These are phyloP conservation scores for Golubevia sp. DNA, from an alignment of 1,284 basidiomycete species.

Conservation along the genomic window DNA sequence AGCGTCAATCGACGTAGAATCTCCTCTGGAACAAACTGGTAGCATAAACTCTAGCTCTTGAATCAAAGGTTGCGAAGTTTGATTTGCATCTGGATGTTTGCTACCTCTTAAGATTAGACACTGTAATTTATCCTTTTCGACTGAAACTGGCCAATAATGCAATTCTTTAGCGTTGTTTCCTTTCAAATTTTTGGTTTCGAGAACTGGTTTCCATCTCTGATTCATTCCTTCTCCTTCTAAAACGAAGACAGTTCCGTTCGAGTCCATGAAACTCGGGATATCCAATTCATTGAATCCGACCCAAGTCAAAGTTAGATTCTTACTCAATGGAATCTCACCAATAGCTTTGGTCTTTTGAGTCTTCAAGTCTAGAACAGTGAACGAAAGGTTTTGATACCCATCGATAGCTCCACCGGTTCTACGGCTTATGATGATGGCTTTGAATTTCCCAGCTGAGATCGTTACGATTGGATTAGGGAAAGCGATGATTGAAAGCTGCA, in stretches of 20 bases:
- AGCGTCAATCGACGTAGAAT: too few relatives aligned
- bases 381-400: constrained; percentile 41
- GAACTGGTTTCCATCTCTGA: constrained; percentile 49
- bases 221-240: constrained; percentile 19
- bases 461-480: constrained; percentile 44
- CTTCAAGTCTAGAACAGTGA: constrained; percentile 45
- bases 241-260: too few relatives aligned
- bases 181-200: constrained; percentile 35
- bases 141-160: too few relatives aligned
- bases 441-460: constrained; percentile 32
- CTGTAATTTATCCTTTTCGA: constrained; percentile 9
- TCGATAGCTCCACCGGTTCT: constrained; percentile 17
- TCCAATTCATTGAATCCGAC: constrained; percentile 51
- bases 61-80: constrained; percentile 26
- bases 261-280: constrained; percentile 30
- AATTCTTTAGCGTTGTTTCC: too few relatives aligned
- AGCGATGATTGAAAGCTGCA: constrained; percentile 56
- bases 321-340: constrained; percentile 29
- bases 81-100: constrained; percentile 12
- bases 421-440: constrained; percentile 38
- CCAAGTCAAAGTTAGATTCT: constrained; percentile 39
- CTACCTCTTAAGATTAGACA: constrained; percentile 35
- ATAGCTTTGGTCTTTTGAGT: constrained; percentile 36
- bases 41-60: constrained; percentile 44
- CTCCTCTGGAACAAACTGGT: constrained; percentile 13